Evolutionary conservation across 495 filamentous ascomycete genomes (phyloP), one percentile per base, ranked within the genome.

Genomic region (Aspergillus ostianus): DNA sequence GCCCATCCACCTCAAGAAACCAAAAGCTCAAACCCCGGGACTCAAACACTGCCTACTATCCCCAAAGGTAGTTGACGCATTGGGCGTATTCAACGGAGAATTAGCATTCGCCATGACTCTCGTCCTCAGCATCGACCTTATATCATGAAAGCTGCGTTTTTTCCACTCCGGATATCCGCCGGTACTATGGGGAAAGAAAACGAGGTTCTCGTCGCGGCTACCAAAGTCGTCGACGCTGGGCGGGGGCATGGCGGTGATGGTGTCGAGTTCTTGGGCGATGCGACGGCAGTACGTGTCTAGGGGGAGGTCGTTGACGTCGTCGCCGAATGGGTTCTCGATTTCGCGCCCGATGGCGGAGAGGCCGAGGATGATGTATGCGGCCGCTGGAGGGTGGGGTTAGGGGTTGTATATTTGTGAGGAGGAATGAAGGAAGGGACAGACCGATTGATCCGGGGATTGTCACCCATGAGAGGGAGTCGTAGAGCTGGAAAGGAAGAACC

Each of bases 301-400:
- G 8, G 89, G 89, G 17, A 96, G 78, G 68, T 96, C 91, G 67
- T 95, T 95, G 59, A 91, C 90, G 69, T 95, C 91, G 53, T 85
- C 75, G 23, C 91, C 91, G 71, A 96, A 95, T 7, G 91, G 91
- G 70, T 95, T 91, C 70, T 96, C 91, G 64, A 96, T 88, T 72
- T 95, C 90, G 64, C 85, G 84, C 19, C 91, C 90, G 63, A 92
- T 92, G 67, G 90, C 85, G 41, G 90, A 85, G 58, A 96, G 85
- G 21, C 89, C 91, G 58, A 96, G 82, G 68, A 96, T 93, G 60
- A 95, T 94, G 70, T 96, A 95, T 6, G 91, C 89, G n/a, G 90
- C 88, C 13, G 85, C 75, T 77, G 23, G n/a, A 8, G 26, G 1
- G 2, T 30, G 32, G 12, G 50, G 41, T 61, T 21, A 60, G 54